Evolutionary conservation across 2,329 filamentous ascomycete species (phyloP), one percentile per base, ranked within the genome.

Genomic region (Fusarium pininemorale): DNA sequence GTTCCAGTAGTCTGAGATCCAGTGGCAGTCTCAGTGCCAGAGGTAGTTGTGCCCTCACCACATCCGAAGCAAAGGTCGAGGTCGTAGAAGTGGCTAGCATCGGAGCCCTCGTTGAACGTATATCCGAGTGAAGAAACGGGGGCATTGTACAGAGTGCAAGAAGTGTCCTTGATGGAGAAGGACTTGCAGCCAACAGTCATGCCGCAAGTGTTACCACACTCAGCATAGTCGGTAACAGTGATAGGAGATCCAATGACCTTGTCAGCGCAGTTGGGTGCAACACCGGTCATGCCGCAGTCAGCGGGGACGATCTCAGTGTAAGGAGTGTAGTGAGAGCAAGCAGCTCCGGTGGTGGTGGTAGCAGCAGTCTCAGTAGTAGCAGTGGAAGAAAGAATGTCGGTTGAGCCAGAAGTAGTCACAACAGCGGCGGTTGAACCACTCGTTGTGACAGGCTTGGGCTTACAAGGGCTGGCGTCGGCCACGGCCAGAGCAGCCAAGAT

Each of bases 61-160:
- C 70, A 72, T n/a, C 64, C 61, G n/a, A 72, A 72, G 69, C 70
- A 72, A 16, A 53, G 44, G 28, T 73, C 70, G 20, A 73, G 70
- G 18, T 73, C 66, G 26, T 73, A 73, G 53, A 67, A 73, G n/a
- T 30, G 39, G 64, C 57, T 45, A 7, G 51, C 38, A 22, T 12
- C 38, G 12, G 26, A 28, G 6, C 28, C 32, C 5, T 56, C 39
- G 11, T 13, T 32, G 1, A 16, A 20, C 5, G 9, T 15, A 26
- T 42, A 71, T 50, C 57, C 61, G 10, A 73, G 61, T 1, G 56
- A 50, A 5, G 22, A 22, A 30, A 66, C 53, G 7, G 20, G 26
- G 11, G n/a, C 37, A 4, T 42, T 63, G 28, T 74, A 73, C 12
- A 73, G 66, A 7, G 51, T 72, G 18, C 69, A 72, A 30, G 44